Evolutionary conservation across 495 filamentous ascomycete species (phyloP), one percentile per base, ranked within the genome.

Genomic region (Daldinia grandis): DNA sequence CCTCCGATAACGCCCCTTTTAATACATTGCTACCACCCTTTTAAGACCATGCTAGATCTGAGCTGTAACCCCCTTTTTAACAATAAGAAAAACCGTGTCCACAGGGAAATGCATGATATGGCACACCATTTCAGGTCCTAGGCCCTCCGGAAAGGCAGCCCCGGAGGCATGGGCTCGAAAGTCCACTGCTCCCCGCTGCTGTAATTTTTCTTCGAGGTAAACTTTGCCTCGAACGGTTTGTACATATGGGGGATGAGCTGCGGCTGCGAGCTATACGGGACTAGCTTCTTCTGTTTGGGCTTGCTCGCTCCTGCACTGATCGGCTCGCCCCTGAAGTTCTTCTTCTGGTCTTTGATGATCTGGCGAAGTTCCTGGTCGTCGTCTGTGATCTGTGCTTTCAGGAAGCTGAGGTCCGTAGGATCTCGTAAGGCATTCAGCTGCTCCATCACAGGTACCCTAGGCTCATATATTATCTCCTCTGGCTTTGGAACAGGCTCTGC

Each of bases 321-420:
- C 1, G 47, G 51, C 31, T 35, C 50, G 40, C 19, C 35, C 14
- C 47, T 21, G 40, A 21, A 66, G 27, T 53, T 15, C 63, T 79
- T 81, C 35, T 76, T 78, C 30, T 82, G 79, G 15, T 89, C 88
- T 69, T 86, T 89, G 58, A 96, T 80, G 61, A 96, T 91, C 12
- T 92, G 85, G 19, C 85, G 82, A 6, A 97, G 82, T 71, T 97
- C 93, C 15, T 84, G 84, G 53, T 93, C 90, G 61, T 92, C 87
- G 56, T 83, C 88, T 5, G 90, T 88, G 69, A 96, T 95, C 79
- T 98, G 94, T 5, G 94, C 94, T 72, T 85, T 88, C 40, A 98
- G 84, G 79, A 93, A 95, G 33, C 83, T 82, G 19, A 88, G 72
- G 50, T 89, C 82, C 31, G 67, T 69, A 9, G 38, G 49, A 9